These are phyloP conservation scores for Tephrocybe sp. DNA, from an alignment of 768 basidiomycete genomes.

Conservation along the genomic window DNA sequence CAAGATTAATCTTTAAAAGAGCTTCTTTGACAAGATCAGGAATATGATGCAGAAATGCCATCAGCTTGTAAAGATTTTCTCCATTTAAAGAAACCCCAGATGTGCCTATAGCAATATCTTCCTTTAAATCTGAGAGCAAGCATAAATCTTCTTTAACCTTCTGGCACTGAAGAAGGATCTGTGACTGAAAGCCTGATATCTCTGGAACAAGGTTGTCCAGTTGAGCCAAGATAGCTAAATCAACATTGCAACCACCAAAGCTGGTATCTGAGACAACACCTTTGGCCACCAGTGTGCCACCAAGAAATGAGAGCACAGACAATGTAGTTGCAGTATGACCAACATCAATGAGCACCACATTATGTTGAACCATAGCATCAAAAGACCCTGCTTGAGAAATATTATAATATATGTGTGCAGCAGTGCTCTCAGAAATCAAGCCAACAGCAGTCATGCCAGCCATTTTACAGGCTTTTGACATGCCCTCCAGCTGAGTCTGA, in stretches of 20 bases:
- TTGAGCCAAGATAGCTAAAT: neutral
- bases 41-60: neutral
- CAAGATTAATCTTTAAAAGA: neutral
- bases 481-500: neutral
- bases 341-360: neutral
- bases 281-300: neutral
- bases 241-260: conserved; percentile 1
- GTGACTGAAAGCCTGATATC: neutral
- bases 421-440: neutral
- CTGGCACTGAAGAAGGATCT: neutral
- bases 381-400: neutral
- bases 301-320: neutral
- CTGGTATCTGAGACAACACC: neutral
- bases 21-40: neutral
- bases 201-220: neutral
- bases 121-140: neutral
- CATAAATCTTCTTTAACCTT: neutral
- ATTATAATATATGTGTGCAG: neutral
- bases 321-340: neutral
- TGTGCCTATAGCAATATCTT: neutral
- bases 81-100: neutral
- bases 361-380: no score
- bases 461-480: neutral
- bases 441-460: neutral
- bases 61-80: neutral